Conservation (phyloP, 192 early-diverging fungal genomes). For the Backusella tuberculispora region DNA sequence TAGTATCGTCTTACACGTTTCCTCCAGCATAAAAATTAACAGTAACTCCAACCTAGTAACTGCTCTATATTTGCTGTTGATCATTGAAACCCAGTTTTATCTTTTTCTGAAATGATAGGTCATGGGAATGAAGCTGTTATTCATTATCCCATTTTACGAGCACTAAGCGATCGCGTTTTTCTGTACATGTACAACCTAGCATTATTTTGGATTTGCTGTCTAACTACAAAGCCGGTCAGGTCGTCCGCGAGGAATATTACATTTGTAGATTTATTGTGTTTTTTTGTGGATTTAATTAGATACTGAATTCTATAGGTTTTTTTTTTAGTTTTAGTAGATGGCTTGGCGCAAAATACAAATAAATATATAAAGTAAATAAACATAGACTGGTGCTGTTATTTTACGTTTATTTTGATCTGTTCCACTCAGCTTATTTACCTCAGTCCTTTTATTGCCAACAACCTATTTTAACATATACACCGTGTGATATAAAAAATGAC, state of each 20-base stretch:
- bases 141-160: not conserved
- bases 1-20: not conserved
- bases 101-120: constrained; percentile 2
- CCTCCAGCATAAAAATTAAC: not conserved
- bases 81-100: constrained; percentile 7
- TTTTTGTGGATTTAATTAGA: constrained; percentile 1
- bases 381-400: not conserved
- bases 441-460: not conserved
- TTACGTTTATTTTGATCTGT: not conserved
- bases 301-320: not conserved
- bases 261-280: not conserved
- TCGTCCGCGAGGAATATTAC: not conserved
- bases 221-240: constrained; percentile 2
- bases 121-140: constrained; percentile 2
- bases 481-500: not conserved
- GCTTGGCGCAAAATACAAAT: not conserved
- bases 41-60: not conserved
- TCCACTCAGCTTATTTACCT: not conserved
- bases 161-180: constrained; percentile 1
- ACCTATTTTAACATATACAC: not conserved
- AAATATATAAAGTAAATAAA: not conserved
- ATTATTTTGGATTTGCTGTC: not conserved
- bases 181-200: not conserved
- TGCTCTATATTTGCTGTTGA: constrained; percentile 4
- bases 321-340: not conserved